A percentile compares a stretch with the other conserved stretches of the same genome.
phyloP scores from a whole-genome alignment of 768 basidiomycete species.

The Kwoniella pini region DNA sequence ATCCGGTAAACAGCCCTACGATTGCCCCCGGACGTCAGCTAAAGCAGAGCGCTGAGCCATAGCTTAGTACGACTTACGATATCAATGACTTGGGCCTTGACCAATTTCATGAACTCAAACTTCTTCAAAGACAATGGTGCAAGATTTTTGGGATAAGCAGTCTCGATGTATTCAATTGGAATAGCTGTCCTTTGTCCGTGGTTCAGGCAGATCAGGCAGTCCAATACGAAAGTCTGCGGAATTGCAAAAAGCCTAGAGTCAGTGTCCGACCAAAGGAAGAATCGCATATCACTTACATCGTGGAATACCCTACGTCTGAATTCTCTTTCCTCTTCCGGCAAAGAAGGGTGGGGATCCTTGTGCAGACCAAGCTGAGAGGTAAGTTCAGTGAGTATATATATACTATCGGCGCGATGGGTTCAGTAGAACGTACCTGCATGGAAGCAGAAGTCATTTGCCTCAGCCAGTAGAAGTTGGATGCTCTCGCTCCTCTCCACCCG shows the following conservation, averaged over 20 bases:
- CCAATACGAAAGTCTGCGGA: constrained; percentile 36
- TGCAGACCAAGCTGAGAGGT: constrained; percentile 39
- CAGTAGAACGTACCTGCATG: constrained; percentile 20
- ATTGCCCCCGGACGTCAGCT: neutral
- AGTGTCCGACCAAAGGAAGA: too few species aligned
- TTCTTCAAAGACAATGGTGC: constrained; percentile 21
- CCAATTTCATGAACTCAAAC: constrained; percentile 36
- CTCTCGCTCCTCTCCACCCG: constrained; percentile 44
- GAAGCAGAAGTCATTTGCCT: constrained; percentile 40
- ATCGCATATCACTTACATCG: constrained; percentile 21
- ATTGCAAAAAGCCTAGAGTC: too few species aligned
- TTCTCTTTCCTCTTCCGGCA: constrained; percentile 38
- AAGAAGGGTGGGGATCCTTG: constrained; percentile 41
- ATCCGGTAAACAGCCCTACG: constrained; percentile 39
- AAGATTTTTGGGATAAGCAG: constrained; percentile 27
- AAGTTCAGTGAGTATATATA: constrained; percentile 7
- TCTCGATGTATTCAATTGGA: constrained; percentile 37
- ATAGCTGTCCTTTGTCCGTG: constrained; percentile 45
- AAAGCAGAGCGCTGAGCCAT: neutral
- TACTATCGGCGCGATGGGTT: too few species aligned
- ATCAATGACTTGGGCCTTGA: constrained; percentile 41
- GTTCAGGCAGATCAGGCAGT: constrained; percentile 45
- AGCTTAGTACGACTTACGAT: constrained; percentile 26
- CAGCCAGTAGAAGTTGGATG: constrained; percentile 47
- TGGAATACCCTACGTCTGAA: constrained; percentile 45